These are phyloP conservation scores for Paxillus rubicundulus DNA, from an alignment of 768 basidiomycete species.

Conservation along the genomic window DNA sequence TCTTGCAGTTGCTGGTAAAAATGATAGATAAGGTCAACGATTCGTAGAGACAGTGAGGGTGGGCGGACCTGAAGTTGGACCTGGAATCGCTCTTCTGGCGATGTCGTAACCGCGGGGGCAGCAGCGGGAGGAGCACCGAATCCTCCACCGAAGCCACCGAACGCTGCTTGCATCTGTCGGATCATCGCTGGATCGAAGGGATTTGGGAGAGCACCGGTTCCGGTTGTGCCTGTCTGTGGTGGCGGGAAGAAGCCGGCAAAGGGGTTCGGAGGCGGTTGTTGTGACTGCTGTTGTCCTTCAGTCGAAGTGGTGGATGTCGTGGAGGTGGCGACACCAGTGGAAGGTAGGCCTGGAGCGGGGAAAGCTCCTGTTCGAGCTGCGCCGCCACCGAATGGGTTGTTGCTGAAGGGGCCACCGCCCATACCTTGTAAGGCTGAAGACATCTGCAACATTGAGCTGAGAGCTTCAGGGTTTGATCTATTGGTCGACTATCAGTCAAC, in stretches of 20 bases:
- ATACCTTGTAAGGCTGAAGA: slow-evolving; percentile 48
- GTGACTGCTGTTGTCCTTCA: slow-evolving; percentile 3
- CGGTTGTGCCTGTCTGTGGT: slow-evolving; percentile 20
- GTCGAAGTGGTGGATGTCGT: slow-evolving; percentile 26
- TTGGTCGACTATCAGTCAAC: not conserved
- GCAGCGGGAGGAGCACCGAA: slow-evolving; percentile 20
- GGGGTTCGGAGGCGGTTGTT: slow-evolving; percentile 1
- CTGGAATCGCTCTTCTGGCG: slow-evolving; percentile 92
- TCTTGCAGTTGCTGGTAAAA: slow-evolving; percentile 76
- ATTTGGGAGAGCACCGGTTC: slow-evolving; percentile 21
- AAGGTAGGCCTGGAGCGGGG: slow-evolving; percentile 63
- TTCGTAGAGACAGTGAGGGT: not conserved
- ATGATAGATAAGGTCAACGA: not conserved
- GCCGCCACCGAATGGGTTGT: not conserved
- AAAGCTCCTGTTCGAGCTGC: slow-evolving; percentile 35
- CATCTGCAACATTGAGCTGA: slow-evolving; percentile 79
- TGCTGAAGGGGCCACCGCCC: slow-evolving; percentile 32
- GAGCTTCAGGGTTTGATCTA: slow-evolving; percentile 73
- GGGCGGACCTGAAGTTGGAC: slow-evolving; percentile 68
- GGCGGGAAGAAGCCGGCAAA: slow-evolving; percentile 20
- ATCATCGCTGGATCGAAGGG: slow-evolving; percentile 44
- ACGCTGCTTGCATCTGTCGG: slow-evolving; percentile 37
- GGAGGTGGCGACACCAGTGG: slow-evolving; percentile 25
- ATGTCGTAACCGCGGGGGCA: slow-evolving; percentile 62
- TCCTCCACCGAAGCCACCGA: slow-evolving; percentile 31